Base-by-base conservation (phyloP, 2,329 filamentous ascomycete genomes). In the Pyrenophora tritici-repentis region DNA sequence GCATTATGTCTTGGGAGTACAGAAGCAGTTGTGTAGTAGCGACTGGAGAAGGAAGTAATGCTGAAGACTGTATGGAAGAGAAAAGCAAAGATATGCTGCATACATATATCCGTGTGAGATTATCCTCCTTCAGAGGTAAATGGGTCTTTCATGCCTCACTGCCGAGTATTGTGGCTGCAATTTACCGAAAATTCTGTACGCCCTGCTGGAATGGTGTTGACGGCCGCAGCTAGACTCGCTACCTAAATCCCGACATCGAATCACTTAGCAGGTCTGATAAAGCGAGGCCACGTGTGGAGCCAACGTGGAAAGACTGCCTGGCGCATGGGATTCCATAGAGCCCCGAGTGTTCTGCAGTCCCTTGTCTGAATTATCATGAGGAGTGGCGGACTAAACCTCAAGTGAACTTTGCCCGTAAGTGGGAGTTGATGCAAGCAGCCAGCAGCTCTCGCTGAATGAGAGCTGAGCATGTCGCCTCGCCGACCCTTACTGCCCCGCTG, bases 1-100 rank as follows among this genome's bases (percentile, higher is more conserved):
- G 63, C 67, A 70, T 70, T 10, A 56, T 63, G 47, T n/a, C 31
- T 13, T 18, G 22, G 22, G 7, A 17, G 20, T 10, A 26, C 37
- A 31, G 16, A 16, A 16, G 26, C 14, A 20, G 18, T 50, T 26
- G 17, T 20, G 7, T 34, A 38, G 34, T 4, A 37, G 17, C 12
- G 20, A 9, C 26, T 39, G 14, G 35, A 22, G 31, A 35, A 18
- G 33, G 26, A 20, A 13, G 22, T 22, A 17, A 16, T 20, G 20
- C 35, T 39, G 47, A 22, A 38, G 6, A n/a, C 20, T 38, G 13
- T 14, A 24, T 14, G 7, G 6, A 13, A 35, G 18, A 22, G 20
- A 34, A 31, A 38, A 35, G 36, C 20, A 24, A 2, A 24, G 22
- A 24, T 5, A 9, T 2, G 22, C 22, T 24, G 8, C 22, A 24